phyloP scores from a whole-genome alignment of 805 yeast species.

The Candida xiaguanensis region DNA sequence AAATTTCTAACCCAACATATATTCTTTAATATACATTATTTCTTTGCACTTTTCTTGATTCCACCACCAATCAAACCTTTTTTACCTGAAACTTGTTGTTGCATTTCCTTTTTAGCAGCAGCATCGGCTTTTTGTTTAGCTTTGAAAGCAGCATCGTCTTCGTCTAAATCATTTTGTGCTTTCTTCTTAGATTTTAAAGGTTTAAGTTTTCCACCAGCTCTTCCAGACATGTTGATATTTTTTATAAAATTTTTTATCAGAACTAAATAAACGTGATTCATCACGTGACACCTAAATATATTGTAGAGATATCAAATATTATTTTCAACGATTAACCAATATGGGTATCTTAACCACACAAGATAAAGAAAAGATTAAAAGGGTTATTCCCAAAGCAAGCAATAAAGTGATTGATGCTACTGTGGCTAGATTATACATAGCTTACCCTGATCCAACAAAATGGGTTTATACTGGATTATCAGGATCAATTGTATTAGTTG shows the following conservation, averaged over 20 bases:
- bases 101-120: slow-evolving; percentile 87
- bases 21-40: too few relatives aligned
- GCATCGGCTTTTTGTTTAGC: slow-evolving; percentile 94
- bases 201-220: slow-evolving; percentile 97
- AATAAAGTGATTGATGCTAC: slow-evolving; percentile 89
- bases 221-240: slow-evolving; percentile 66
- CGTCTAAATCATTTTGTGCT: slow-evolving; percentile 70
- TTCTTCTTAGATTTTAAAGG: slow-evolving; percentile 87
- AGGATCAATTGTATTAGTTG: slow-evolving; percentile 85
- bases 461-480: slow-evolving; percentile 89
- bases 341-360: slow-evolving; percentile 39
- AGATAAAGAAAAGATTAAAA: slow-evolving; percentile 86
- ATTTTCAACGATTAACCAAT: not conserved
- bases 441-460: slow-evolving; percentile 74
- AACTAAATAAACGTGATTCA: too few relatives aligned
- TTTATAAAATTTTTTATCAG: not conserved
- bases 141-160: slow-evolving; percentile 86
- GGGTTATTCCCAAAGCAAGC: slow-evolving; percentile 83
- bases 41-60: slow-evolving; percentile 76
- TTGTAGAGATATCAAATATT: not conserved
- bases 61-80: slow-evolving; percentile 86
- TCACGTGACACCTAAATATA: not conserved
- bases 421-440: slow-evolving; percentile 83
- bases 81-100: slow-evolving; percentile 33
- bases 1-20: not conserved